Conservation (phyloP, 345 rosid genomes). For the Triadica sebifera region DNA sequence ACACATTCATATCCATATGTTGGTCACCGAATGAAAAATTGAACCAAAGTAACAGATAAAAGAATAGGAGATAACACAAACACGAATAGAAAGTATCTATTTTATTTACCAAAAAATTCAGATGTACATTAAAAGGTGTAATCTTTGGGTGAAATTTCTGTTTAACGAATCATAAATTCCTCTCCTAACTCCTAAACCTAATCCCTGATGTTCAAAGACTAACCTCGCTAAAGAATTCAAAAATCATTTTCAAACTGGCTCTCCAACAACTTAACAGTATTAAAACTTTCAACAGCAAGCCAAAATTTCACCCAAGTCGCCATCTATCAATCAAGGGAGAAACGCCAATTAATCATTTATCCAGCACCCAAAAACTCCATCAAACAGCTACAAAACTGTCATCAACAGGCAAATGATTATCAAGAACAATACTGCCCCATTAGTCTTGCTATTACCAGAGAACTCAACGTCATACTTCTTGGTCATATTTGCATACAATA, state of each 20-base stretch:
- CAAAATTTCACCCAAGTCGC: not conserved
- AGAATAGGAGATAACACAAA: not conserved
- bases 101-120: not conserved
- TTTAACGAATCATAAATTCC: too few relatives aligned
- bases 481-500: constrained; percentile 62
- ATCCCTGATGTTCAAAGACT: not conserved
- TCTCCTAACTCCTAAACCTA: not conserved
- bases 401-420: not conserved
- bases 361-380: not conserved
- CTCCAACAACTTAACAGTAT: too few relatives aligned
- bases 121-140: not conserved
- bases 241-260: too few relatives aligned
- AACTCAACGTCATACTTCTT: constrained; percentile 56
- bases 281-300: not conserved
- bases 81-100: not conserved
- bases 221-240: not conserved
- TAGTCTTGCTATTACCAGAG: constrained; percentile 29
- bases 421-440: not conserved
- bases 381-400: not conserved
- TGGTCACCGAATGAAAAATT: not conserved
- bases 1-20: too few relatives aligned
- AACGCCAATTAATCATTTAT: not conserved
- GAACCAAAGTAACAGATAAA: not conserved
- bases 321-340: not conserved
- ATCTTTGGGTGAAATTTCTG: not conserved